phyloP scores from a whole-genome alignment of 1,284 basidiomycete species.

The Agroathelia rolfsii region DNA sequence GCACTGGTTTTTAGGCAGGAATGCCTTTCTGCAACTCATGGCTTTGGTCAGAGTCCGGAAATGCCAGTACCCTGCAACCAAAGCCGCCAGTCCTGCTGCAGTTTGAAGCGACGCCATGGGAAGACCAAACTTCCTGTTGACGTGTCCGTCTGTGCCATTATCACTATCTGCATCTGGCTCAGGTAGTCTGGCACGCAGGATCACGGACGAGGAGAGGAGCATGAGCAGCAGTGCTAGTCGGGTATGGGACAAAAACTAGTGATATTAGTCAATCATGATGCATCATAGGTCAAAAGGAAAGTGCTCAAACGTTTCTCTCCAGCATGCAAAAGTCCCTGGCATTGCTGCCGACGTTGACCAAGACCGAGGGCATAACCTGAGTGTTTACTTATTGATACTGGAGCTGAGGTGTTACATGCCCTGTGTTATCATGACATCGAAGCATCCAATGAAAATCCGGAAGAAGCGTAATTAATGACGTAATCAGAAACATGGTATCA shows the following conservation, averaged over 20 bases:
- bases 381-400: background rate
- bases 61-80: constrained; percentile 52
- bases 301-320: constrained; percentile 60
- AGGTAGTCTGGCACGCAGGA: constrained; percentile 50
- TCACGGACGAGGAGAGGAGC: constrained; percentile 50
- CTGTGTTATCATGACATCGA: no score
- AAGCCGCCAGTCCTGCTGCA: constrained; percentile 39
- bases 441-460: no score
- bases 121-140: constrained; percentile 10
- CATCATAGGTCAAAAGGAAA: constrained; percentile 41
- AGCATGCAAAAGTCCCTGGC: constrained; percentile 68
- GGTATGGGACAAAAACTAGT: constrained; percentile 25
- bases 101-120: constrained; percentile 22
- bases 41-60: constrained; percentile 49
- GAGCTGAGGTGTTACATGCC: background rate
- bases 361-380: constrained; percentile 13
- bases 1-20: constrained; percentile 49
- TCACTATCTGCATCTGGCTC: no score
- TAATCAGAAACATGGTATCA: constrained; percentile 9
- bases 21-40: constrained; percentile 45
- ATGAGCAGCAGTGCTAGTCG: constrained; percentile 43
- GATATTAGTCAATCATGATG: background rate
- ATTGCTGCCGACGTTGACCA: constrained; percentile 31
- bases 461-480: no score
- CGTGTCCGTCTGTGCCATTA: no score